Conservation (phyloP, 1,139 yeast genomes). For the Lodderomyces oxycetoniae region DNA sequence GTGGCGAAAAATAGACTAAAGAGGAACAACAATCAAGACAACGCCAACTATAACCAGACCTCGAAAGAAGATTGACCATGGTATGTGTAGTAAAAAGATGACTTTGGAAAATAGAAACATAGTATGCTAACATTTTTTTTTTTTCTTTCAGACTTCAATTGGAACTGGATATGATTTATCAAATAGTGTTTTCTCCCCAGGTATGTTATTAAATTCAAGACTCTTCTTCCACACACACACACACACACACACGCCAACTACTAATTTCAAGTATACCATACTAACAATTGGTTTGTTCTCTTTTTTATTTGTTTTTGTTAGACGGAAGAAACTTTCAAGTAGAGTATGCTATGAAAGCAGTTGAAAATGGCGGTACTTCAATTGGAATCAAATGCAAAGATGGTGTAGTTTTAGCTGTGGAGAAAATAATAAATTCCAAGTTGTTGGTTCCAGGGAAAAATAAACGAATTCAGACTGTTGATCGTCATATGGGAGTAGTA, state of each 20-base stretch:
- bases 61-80: slow-evolving; percentile 3
- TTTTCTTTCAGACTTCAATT: slow-evolving; percentile 58
- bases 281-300: slow-evolving; percentile 7
- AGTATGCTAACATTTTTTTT: slow-evolving; percentile 4
- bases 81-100: slow-evolving; percentile 4
- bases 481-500: slow-evolving; percentile 88
- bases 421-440: slow-evolving; percentile 82
- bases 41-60: background rate
- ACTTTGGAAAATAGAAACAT: background rate
- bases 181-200: slow-evolving; percentile 73
- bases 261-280: too few species aligned
- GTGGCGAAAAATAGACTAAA: too few species aligned
- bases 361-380: slow-evolving; percentile 94
- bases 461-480: slow-evolving; percentile 86
- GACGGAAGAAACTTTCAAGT: slow-evolving; percentile 99
- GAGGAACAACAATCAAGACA: too few species aligned
- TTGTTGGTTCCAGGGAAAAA: slow-evolving; percentile 85
- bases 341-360: slow-evolving; percentile 96
- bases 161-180: slow-evolving; percentile 98
- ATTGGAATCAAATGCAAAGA: slow-evolving; percentile 89
- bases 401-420: slow-evolving; percentile 95
- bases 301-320: slow-evolving; percentile 31
- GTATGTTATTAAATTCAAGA: slow-evolving; percentile 24
- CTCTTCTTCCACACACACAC: too few species aligned
- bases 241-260: background rate